Percentiles rank a stretch among this genome's conserved stretches.
These are phyloP conservation scores for Rhododendron henanense DNA, from an alignment of 148 eudicot genomes.

Conservation along the genomic window DNA sequence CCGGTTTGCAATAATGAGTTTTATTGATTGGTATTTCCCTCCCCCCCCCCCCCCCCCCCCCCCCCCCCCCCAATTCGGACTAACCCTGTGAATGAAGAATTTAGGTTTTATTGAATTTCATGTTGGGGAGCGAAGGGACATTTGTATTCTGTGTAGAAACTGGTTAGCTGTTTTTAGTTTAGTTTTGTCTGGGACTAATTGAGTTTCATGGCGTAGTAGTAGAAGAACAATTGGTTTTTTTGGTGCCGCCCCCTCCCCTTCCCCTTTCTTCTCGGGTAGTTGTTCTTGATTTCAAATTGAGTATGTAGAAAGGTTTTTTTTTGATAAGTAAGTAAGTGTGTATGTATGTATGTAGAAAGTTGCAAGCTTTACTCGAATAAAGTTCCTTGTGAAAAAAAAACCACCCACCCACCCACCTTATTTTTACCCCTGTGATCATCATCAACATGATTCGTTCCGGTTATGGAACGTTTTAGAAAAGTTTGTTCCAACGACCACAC, in stretches of 20 bases:
- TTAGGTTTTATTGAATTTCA: not conserved
- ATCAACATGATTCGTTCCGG: not conserved
- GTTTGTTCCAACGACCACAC: not conserved
- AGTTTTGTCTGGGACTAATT: not conserved
- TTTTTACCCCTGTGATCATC: not conserved
- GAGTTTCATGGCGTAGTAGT: not conserved
- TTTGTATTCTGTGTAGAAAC: not conserved
- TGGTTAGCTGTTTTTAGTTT: not conserved
- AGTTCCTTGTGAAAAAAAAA: not conserved
- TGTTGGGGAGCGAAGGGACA: not conserved
- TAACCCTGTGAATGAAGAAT: not conserved
- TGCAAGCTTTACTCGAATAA: not conserved
- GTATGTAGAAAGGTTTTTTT: not conserved
- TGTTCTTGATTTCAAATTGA: not conserved
- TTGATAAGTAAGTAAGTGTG: no score
- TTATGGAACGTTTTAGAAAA: no score
- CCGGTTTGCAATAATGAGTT: not conserved
- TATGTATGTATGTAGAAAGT: no score
- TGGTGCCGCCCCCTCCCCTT: not conserved
- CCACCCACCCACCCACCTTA: not conserved
- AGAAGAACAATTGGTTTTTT: not conserved
- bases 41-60: not conserved
- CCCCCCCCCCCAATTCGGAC: not conserved
- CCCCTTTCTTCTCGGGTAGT: not conserved
- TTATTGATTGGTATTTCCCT: no score